Conservation (phyloP, 495 filamentous ascomycete genomes). For the Stereocaulon alpinum region DNA sequence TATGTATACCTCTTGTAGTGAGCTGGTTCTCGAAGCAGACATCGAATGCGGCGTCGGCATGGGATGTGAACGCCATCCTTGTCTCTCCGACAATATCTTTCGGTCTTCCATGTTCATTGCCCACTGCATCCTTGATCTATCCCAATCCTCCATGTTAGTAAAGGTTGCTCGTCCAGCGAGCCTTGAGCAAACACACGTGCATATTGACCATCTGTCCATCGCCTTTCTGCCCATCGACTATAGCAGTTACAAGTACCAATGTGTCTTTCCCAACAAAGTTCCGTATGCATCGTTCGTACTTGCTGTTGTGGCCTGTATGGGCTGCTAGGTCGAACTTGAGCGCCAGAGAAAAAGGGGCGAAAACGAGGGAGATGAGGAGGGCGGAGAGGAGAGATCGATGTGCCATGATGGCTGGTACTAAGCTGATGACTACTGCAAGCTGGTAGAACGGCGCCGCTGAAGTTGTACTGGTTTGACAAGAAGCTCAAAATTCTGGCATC, state of each 20-base stretch:
- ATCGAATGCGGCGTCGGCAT: conserved; percentile 88
- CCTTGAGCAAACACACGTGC: conserved; percentile 55
- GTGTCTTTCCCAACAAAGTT: conserved; percentile 93
- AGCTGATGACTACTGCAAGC: neutral
- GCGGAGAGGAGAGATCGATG: neutral
- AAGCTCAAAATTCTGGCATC: conserved; percentile 10
- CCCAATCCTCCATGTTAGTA: neutral
- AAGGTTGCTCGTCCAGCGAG: neutral
- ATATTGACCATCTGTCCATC: conserved; percentile 93
- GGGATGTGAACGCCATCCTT: conserved; percentile 90
- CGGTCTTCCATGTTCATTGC: conserved; percentile 87
- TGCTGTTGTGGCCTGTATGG: conserved; percentile 46
- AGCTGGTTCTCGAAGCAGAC: conserved; percentile 93
- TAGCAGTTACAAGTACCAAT: conserved; percentile 96
- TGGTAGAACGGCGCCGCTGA: neutral
- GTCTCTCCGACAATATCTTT: conserved; percentile 88
- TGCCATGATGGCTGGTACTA: neutral
- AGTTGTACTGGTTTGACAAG: neutral
- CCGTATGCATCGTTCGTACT: conserved; percentile 80
- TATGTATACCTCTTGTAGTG: conserved; percentile 47
- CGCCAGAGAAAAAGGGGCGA: conserved; percentile 55
- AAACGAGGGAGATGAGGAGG: neutral
- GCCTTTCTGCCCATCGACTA: conserved; percentile 69
- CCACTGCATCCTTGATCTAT: conserved; percentile 87
- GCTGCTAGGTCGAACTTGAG: conserved; percentile 91